phyloP scores from a whole-genome alignment of 2,329 filamentous ascomycete species.

The Chaetomiaceae sp. region DNA sequence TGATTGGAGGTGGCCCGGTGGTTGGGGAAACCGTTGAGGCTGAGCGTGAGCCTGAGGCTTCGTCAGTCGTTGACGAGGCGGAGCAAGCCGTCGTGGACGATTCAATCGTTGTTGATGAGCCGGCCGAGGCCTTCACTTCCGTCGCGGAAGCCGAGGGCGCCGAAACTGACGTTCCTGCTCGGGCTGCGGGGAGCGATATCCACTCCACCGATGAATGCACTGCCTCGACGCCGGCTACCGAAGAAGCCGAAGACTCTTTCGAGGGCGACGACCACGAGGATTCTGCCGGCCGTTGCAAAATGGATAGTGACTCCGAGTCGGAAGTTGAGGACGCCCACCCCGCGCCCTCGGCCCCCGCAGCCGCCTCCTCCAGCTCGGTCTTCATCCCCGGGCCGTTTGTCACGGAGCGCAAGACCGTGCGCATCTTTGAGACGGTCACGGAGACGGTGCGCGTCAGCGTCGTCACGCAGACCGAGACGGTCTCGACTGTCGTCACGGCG shows the following conservation, averaged over 20 bases:
- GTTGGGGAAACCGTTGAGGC: not conserved
- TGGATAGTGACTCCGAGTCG: not conserved
- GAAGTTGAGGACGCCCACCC: not conserved
- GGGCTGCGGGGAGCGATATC: no score
- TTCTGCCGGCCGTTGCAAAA: not conserved
- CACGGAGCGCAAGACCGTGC: slow-evolving; percentile 26
- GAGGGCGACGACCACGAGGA: not conserved
- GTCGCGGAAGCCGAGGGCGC: not conserved
- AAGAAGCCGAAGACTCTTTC: no score
- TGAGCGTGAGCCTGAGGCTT: not conserved
- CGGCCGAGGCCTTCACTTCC: no score
- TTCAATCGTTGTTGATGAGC: no score
- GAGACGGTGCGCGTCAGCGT: slow-evolving; percentile 28
- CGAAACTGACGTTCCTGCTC: no score
- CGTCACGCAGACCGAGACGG: slow-evolving; percentile 24
- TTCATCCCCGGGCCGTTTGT: slow-evolving; percentile 19
- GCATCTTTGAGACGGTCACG: slow-evolving; percentile 28
- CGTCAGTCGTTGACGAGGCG: not conserved
- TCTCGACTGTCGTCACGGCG: slow-evolving; percentile 20
- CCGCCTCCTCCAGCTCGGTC: slow-evolving; percentile 1
- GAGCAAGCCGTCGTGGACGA: not conserved
- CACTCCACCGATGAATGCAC: not conserved
- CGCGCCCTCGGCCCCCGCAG: not conserved
- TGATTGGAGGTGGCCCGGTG: not conserved
- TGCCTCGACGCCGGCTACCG: not conserved